phyloP scores from a whole-genome alignment of 2,329 filamentous ascomycete species.

The Teratosphaeriaceae sp. region DNA sequence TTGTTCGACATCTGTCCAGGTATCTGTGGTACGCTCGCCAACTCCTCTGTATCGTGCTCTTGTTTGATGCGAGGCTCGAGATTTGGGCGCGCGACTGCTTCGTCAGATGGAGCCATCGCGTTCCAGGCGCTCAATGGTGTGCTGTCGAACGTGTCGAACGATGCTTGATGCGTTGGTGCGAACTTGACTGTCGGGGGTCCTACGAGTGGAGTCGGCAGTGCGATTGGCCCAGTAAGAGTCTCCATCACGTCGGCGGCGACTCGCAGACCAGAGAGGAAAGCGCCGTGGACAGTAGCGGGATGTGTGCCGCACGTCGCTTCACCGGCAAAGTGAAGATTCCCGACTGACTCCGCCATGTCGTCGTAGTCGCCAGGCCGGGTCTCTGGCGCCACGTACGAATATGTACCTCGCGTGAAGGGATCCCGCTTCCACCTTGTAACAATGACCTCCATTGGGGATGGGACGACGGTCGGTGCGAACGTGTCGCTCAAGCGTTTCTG shows the following conservation, averaged over 20 bases:
- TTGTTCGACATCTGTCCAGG: slow-evolving; percentile 19
- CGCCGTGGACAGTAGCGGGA: slow-evolving; percentile 93
- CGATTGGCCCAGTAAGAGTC: slow-evolving; percentile 71
- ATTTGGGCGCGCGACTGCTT: background rate
- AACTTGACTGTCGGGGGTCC: slow-evolving; percentile 45
- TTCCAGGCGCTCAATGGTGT: background rate
- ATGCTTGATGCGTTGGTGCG: slow-evolving; percentile 5
- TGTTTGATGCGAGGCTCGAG: slow-evolving; percentile 18
- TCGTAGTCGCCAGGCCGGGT: slow-evolving; percentile 88
- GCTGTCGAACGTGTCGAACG: background rate
- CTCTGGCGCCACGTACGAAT: slow-evolving; percentile 82
- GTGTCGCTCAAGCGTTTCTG: slow-evolving; percentile 70
- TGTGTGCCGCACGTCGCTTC: slow-evolving; percentile 95
- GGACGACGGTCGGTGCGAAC: slow-evolving; percentile 58
- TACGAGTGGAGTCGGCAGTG: slow-evolving; percentile 69
- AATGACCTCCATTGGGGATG: slow-evolving; percentile 74
- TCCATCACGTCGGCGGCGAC: slow-evolving; percentile 83
- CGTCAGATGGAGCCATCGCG: background rate
- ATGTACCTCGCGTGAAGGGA: slow-evolving; percentile 85
- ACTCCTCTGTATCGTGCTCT: slow-evolving; percentile 12
- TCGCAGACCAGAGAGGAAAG: slow-evolving; percentile 86
- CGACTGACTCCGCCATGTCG: slow-evolving; percentile 74
- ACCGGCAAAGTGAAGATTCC: slow-evolving; percentile 89
- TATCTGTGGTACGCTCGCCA: slow-evolving; percentile 5
- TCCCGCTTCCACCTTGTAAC: slow-evolving; percentile 91